Evolutionary conservation across 495 filamentous ascomycete species (phyloP).

Genomic region (Margaritispora aquatica): DNA sequence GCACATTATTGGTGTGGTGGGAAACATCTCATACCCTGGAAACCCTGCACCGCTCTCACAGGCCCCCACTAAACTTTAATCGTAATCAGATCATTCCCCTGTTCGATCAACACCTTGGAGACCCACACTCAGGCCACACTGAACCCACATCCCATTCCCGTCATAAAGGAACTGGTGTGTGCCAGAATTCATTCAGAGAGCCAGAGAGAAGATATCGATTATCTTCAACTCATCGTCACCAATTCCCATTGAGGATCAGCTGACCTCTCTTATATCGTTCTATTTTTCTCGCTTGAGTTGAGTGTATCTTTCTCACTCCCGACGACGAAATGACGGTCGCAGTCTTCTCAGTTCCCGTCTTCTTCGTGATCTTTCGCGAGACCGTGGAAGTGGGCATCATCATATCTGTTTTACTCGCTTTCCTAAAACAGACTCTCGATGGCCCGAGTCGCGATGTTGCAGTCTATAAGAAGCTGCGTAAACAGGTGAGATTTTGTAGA

Average conservation of each 20-base stretch:
- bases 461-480: conserved; percentile 61
- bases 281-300: no score
- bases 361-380: conserved; percentile 85
- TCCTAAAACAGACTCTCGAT: conserved; percentile 68
- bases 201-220: no score
- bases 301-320: not conserved
- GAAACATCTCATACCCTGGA: not conserved
- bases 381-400: conserved; percentile 75
- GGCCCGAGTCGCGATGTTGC: conserved; percentile 47
- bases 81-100: not conserved
- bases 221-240: no score
- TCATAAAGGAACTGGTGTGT: not conserved
- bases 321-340: not conserved
- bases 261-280: not conserved
- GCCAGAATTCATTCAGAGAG: not conserved
- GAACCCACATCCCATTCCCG: not conserved
- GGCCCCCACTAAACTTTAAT: not conserved
- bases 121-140: no score
- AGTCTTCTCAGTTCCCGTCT: conserved; percentile 41
- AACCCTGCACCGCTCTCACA: not conserved
- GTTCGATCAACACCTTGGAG: no score
- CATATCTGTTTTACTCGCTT: conserved; percentile 75
- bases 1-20: not conserved
- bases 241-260: no score
- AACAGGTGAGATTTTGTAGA: conserved; percentile 51